phyloP scores from a whole-genome alignment of 768 basidiomycete species.

The Rossbeevera mucosa region DNA sequence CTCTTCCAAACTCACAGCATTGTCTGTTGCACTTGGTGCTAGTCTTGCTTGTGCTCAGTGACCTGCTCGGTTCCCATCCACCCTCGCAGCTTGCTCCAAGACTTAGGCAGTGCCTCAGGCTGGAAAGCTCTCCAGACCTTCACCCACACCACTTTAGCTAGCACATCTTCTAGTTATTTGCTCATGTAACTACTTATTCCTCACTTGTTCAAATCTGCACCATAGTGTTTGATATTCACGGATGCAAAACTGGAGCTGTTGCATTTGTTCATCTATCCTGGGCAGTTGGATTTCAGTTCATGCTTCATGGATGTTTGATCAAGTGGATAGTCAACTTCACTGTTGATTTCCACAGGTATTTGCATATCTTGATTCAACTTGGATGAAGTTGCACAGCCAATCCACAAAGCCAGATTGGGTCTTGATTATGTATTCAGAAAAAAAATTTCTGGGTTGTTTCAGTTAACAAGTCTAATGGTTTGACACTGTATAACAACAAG shows the following conservation, averaged over 20 bases:
- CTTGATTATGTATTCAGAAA: background rate
- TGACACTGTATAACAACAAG: background rate
- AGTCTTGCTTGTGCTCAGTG: no score
- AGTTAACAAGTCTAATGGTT: background rate
- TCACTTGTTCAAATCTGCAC: no score
- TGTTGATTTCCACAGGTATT: background rate
- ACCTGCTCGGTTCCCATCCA: no score
- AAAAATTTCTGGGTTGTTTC: background rate
- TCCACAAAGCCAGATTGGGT: background rate
- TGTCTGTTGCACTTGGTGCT: no score
- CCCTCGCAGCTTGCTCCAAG: no score
- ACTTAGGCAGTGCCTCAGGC: no score
- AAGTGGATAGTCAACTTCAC: background rate
- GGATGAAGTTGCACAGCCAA: background rate
- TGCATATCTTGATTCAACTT: background rate
- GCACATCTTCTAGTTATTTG: no score
- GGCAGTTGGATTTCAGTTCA: background rate
- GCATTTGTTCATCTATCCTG: background rate
- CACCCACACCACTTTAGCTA: no score
- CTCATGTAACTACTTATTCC: no score
- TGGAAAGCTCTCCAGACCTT: no score
- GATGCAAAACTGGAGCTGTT: background rate
- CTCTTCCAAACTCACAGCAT: no score
- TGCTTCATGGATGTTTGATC: background rate
- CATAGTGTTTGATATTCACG: no score